Conservation (phyloP, 305 asterid genomes). For the Caryopteris hybrid region DNA sequence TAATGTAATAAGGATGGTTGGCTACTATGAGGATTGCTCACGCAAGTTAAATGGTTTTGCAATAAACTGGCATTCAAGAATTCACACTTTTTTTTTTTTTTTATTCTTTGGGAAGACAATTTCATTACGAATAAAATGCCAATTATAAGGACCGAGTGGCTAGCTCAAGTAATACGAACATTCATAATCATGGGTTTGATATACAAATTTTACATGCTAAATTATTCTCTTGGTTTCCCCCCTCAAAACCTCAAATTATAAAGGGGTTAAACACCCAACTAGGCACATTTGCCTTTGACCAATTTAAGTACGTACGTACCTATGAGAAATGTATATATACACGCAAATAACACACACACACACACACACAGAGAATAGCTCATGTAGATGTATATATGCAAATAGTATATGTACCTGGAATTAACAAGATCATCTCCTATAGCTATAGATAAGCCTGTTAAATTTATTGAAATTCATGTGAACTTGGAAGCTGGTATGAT, state of each 20-base stretch:
- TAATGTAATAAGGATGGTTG: too few species aligned
- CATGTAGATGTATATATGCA: neutral
- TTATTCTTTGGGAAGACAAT: neutral
- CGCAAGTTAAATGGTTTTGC: neutral
- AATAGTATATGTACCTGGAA: neutral
- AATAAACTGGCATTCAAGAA: neutral
- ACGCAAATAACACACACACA: too few species aligned
- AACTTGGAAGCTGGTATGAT: constrained; percentile 16
- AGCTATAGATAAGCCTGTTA: neutral
- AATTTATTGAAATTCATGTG: constrained; percentile 11
- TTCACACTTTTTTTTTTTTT: neutral
- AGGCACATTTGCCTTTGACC: neutral
- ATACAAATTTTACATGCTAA: neutral
- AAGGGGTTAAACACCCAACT: neutral
- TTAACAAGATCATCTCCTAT: neutral
- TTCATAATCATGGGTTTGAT: too few species aligned
- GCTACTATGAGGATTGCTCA: neutral
- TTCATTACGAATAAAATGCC: neutral
- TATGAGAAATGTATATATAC: too few species aligned
- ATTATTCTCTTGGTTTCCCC: neutral
- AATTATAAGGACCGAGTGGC: neutral
- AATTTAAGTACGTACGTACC: neutral
- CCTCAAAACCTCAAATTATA: neutral
- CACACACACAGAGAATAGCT: neutral
- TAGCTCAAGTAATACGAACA: too few species aligned